Evolutionary conservation across 2,329 filamentous ascomycete genomes (phyloP).

Genomic region (Pseudocercospora crystallina): DNA sequence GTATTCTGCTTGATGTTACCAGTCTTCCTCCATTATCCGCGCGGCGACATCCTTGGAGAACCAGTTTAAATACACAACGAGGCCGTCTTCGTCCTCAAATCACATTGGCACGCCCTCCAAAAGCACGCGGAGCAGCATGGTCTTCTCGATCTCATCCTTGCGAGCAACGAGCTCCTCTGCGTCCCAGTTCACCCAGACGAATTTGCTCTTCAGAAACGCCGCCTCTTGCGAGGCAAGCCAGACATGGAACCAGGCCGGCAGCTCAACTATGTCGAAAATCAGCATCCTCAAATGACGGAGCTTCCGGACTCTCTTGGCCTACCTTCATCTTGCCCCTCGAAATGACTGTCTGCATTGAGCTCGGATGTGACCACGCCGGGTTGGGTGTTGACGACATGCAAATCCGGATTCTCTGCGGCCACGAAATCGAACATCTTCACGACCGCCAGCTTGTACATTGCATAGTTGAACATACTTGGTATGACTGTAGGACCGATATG

Average conservation of each 20-base stretch:
- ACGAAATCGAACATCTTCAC: slow-evolving; percentile 39
- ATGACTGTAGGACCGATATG: slow-evolving; percentile 26
- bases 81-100: too few species aligned
- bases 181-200: slow-evolving; percentile 4
- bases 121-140: too few species aligned
- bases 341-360: slow-evolving; percentile 25
- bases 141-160: slow-evolving; percentile 1
- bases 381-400: slow-evolving; percentile 42
- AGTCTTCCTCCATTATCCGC: too few species aligned
- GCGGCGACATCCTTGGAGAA: too few species aligned
- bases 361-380: slow-evolving; percentile 44
- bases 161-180: background rate
- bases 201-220: background rate
- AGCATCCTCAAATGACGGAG: background rate
- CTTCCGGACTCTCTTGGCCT: too few species aligned
- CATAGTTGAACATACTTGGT: slow-evolving; percentile 31
- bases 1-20: too few species aligned
- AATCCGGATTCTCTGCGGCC: slow-evolving; percentile 37
- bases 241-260: slow-evolving; percentile 18
- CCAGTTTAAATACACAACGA: too few species aligned
- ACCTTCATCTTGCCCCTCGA: background rate
- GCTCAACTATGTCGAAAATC: background rate
- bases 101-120: background rate
- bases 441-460: slow-evolving; percentile 37
- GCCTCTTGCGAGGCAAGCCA: background rate